These are phyloP conservation scores for Aquanectria penicillioides DNA, from an alignment of 2,329 filamentous ascomycete species.

Conservation along the genomic window DNA sequence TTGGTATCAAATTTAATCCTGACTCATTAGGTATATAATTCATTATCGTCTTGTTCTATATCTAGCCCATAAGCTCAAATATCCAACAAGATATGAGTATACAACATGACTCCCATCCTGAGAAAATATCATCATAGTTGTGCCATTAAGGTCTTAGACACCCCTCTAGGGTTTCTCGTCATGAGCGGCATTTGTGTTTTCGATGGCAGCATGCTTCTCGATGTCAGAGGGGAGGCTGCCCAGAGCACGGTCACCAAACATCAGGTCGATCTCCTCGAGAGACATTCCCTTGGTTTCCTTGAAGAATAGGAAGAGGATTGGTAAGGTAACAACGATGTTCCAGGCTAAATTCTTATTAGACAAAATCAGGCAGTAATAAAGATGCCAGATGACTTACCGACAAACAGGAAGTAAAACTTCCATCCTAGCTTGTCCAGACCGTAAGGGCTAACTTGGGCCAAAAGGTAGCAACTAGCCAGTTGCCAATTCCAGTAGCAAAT, in stretches of 20 bases:
- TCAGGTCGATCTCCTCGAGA: slow-evolving; percentile 65
- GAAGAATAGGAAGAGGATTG: slow-evolving; percentile 59
- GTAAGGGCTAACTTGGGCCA: slow-evolving; percentile 68
- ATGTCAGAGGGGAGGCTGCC: slow-evolving; percentile 38
- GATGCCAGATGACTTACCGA: slow-evolving; percentile 27
- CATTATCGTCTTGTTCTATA: too few species aligned
- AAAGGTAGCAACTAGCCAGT: slow-evolving; percentile 50
- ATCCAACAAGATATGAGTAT: too few species aligned
- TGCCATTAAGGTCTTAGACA: too few species aligned
- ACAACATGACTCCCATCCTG: too few species aligned
- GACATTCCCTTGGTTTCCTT: slow-evolving; percentile 60
- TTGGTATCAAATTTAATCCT: too few species aligned
- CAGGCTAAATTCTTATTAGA: slow-evolving; percentile 43
- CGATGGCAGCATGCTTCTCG: slow-evolving; percentile 34
- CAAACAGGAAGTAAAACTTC: slow-evolving; percentile 51
- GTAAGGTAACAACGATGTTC: slow-evolving; percentile 48
- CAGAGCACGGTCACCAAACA: slow-evolving; percentile 55
- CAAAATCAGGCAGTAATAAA: slow-evolving; percentile 47
- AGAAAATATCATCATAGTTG: too few species aligned
- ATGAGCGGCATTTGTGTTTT: slow-evolving; percentile 23
- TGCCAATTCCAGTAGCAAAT: slow-evolving; percentile 39
- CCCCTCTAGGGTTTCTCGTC: slow-evolving; percentile 19
- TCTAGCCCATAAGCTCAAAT: too few species aligned
- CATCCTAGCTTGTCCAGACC: slow-evolving; percentile 52
- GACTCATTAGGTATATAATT: too few species aligned